Evolutionary conservation across 139 green algal genomes (phyloP), one percentile per base, ranked within the genome.

Genomic region (Picochlorum costavermella): DNA sequence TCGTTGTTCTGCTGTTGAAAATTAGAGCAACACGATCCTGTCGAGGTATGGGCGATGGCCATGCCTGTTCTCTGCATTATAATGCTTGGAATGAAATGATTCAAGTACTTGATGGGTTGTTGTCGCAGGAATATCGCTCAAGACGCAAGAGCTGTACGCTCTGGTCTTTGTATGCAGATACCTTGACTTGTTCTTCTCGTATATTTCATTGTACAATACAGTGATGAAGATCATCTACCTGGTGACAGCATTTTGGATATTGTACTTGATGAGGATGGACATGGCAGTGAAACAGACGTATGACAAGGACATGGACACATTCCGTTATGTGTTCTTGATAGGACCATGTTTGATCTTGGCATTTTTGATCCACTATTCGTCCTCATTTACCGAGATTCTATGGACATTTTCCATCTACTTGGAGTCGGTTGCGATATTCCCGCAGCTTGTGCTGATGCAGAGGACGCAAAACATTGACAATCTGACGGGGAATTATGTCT

Each of bases 371-470:
- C 84, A 95, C 58, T 71, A 88, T 46, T 33, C 36, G 5, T 92
- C 86, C 59, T 84, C 79, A 0, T 13, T 82, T 14, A 80, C 85
- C 6, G 90, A 97, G 84, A 86, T 96, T 4, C 76, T 98, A 29
- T 99, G 94, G 94, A 96, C 91, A 1, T 98, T 98, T 69, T 96
- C 88, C 13, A 96, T 99, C 63, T 98, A 96, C 70, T 75, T 99
- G 43, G 94, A 99, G 71, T 88, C 94, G 6, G 91, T 98, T 45
- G 94, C 94, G 25, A 99, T 99, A 65, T 72, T 99, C 55, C 94
- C 94, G 8, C 94, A 99, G 83, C 83, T 99, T 36, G 91, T 95
- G n/a, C 75, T 99, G 60, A 84, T 99, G 69, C 91, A 98, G 79
- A 83, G 94, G 14, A 98, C 94, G 4, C 85, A 94, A 60, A 99